Evolutionary conservation across 2,329 filamentous ascomycete genomes (phyloP), one percentile per base, ranked within the genome.

Genomic region (Trichophyton benhamiae): DNA sequence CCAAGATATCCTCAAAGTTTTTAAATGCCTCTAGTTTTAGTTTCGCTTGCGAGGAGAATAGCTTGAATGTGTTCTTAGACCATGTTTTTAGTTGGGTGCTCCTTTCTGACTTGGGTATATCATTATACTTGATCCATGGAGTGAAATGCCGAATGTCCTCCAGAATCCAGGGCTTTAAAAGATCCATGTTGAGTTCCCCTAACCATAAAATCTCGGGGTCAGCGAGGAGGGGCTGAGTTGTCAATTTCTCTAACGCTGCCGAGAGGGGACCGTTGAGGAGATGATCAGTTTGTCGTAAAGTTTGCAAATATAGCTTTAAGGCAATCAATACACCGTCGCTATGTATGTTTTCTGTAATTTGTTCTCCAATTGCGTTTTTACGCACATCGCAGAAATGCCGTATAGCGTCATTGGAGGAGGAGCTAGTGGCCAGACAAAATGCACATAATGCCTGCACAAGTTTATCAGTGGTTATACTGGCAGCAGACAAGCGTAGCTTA

Each of bases 111-210:
- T 81, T 83, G 25, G 85, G 82, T 3, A 89, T 73, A 66, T 94
- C 88, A 66, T 91, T 89, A 67, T 95, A 86, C 33, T 88, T 85
- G 41, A 95, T 88, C 76, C 90, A 96, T 0, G 91, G 91, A 0
- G 86, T 92, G 70, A 95, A 96, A 65, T 87, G 87, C 55, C 83
- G 83, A 48, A 96, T 88, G 63, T 95, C 89, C 6, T 91, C 85
- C 17, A 87, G 82, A 64, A 94, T 88, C 88, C 91, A 95, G 20
- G 81, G 81, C 65, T 86, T 84, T 68, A 89, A 85, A 8, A 94
- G 76, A 69, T 96, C 90, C 27, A 96, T 76, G 41, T 88, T 83
- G 11, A 96, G 76, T 15, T 86, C 87, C 65, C 88, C 83, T 0
- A 94, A 73, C 0, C 77, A 74, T 60, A 81, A 80, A 17, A 96